These are phyloP conservation scores for Pseudognaphalium luteoalbum DNA, from an alignment of 129 eudicot genomes.

Conservation along the genomic window DNA sequence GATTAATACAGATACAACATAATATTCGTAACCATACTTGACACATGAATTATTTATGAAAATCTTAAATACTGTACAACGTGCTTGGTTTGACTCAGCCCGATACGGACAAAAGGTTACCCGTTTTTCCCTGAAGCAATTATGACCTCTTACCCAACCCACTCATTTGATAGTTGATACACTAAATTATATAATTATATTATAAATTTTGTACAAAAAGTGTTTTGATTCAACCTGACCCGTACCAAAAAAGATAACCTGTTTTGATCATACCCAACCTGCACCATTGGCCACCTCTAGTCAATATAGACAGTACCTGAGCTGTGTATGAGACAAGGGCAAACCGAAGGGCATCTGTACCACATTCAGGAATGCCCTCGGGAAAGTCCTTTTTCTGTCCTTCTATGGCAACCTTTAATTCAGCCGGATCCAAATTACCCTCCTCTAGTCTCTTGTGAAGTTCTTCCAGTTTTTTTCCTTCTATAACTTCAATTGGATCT, in stretches of 20 bases:
- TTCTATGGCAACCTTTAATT: slow-evolving; percentile 70
- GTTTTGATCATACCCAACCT: neutral
- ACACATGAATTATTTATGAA: neutral
- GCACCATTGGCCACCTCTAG: neutral
- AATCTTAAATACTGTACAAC: neutral
- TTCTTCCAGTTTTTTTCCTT: slow-evolving; percentile 63
- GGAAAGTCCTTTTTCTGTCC: slow-evolving; percentile 92
- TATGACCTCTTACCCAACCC: neutral
- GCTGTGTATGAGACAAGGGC: slow-evolving; percentile 97
- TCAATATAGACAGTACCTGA: slow-evolving; percentile 50
- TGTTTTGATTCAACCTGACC: neutral
- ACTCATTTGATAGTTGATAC: neutral
- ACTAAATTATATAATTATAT: neutral
- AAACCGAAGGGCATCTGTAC: slow-evolving; percentile 96
- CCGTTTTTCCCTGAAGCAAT: neutral
- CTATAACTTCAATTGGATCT: slow-evolving; percentile 94
- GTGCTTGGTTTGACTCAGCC: neutral
- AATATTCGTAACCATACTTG: no score
- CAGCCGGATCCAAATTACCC: slow-evolving; percentile 83
- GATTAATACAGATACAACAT: no score
- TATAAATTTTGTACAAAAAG: neutral
- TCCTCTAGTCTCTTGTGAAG: slow-evolving; percentile 90
- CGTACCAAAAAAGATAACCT: neutral
- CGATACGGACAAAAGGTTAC: neutral
- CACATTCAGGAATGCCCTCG: slow-evolving; percentile 87